Evolutionary conservation across 1,284 basidiomycete species (phyloP).

Genomic region (Sporisorium graminicola): DNA sequence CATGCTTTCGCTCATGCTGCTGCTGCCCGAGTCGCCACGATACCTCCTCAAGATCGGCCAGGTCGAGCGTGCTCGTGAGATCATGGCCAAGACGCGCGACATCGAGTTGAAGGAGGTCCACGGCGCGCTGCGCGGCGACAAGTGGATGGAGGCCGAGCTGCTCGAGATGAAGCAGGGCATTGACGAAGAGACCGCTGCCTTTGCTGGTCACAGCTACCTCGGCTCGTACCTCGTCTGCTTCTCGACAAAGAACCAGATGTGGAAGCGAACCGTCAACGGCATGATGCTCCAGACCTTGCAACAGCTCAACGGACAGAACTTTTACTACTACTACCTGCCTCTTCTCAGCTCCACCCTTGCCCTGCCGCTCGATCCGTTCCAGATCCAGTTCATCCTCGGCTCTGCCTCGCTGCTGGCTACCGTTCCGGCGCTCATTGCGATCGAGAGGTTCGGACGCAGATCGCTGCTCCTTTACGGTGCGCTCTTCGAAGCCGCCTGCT

Average conservation of each 20-base stretch:
- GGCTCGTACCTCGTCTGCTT: conserved; percentile 78
- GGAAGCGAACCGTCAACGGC: conserved; percentile 82
- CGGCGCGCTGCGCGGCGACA: conserved; percentile 76
- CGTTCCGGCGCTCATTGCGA: conserved; percentile 50
- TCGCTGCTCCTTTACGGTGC: conserved; percentile 71
- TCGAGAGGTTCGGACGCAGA: conserved; percentile 71
- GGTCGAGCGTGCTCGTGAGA: conserved; percentile 75
- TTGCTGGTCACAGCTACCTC: conserved; percentile 80
- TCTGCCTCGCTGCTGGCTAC: conserved; percentile 68
- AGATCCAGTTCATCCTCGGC: conserved; percentile 70
- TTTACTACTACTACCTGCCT: conserved; percentile 80
- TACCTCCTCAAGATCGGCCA: conserved; percentile 81
- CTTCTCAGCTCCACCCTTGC: conserved; percentile 84
- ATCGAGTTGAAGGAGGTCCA: conserved; percentile 77
- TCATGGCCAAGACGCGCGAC: conserved; percentile 75
- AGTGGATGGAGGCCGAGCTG: conserved; percentile 72
- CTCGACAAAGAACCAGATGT: conserved; percentile 75
- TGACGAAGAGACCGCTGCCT: conserved; percentile 68
- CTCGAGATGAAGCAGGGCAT: conserved; percentile 80
- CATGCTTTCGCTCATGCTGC: conserved; percentile 71
- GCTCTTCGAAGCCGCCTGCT: conserved; percentile 69
- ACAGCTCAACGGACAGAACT: conserved; percentile 79
- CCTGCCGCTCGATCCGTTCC: conserved; percentile 77
- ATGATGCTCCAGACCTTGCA: conserved; percentile 78
- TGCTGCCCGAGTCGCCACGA: conserved; percentile 82